These are phyloP conservation scores for Diaporthe ampelina DNA, from an alignment of 2,329 filamentous ascomycete species.

Conservation along the genomic window DNA sequence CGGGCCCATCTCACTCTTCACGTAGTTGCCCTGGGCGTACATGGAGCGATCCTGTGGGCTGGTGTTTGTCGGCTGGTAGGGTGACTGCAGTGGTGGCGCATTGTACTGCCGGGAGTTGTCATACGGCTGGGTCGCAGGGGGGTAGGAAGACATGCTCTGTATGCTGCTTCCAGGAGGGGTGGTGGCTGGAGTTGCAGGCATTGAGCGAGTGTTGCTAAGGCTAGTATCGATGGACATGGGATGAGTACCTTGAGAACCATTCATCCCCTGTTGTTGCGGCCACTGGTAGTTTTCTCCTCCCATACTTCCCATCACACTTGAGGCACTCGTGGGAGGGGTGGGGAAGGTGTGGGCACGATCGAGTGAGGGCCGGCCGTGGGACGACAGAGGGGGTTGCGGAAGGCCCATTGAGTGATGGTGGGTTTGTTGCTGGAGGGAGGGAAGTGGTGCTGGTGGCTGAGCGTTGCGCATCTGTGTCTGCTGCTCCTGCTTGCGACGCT, in stretches of 20 bases:
- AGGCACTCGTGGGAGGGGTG: slow-evolving; percentile 93
- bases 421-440: slow-evolving; percentile 77
- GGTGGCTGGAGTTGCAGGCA: slow-evolving; percentile 91
- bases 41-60: slow-evolving; percentile 73
- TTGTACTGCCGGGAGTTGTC: slow-evolving; percentile 85
- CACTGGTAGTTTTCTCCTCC: slow-evolving; percentile 86
- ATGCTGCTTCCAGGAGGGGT: slow-evolving; percentile 86
- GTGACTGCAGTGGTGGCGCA: slow-evolving; percentile 74
- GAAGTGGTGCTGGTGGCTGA: slow-evolving; percentile 68
- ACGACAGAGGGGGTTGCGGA: slow-evolving; percentile 67
- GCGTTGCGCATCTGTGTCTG: slow-evolving; percentile 74
- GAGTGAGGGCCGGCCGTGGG: slow-evolving; percentile 82
- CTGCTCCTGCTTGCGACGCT: slow-evolving; percentile 81
- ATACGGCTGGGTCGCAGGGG: slow-evolving; percentile 76
- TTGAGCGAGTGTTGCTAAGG: slow-evolving; percentile 83
- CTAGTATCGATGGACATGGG: slow-evolving; percentile 86
- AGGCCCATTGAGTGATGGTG: slow-evolving; percentile 72
- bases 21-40: slow-evolving; percentile 78
- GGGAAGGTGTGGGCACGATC: slow-evolving; percentile 94
- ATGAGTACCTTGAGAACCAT: slow-evolving; percentile 73
- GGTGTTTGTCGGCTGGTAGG: slow-evolving; percentile 76
- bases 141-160: slow-evolving; percentile 85
- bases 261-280: slow-evolving; percentile 72
- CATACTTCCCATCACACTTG: slow-evolving; percentile 82
- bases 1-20: slow-evolving; percentile 91